A percentile compares a stretch with the other conserved stretches of the same genome.
Evolutionary conservation across 176 grass and related monocot species (phyloP).

Genomic region (Zoysia pacifica): DNA sequence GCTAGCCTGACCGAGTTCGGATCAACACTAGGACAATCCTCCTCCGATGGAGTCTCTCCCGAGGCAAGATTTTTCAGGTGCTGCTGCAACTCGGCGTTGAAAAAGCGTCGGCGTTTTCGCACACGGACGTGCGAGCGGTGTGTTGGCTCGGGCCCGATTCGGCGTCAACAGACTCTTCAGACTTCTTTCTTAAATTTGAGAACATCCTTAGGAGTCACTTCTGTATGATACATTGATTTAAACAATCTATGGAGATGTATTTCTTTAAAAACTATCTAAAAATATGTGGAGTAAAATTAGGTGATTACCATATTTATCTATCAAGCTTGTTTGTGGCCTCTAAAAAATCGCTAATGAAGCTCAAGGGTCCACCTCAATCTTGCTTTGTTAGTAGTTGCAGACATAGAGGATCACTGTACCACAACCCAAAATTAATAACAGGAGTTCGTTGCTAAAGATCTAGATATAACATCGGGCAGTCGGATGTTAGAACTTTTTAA

Average conservation of each 20-base stretch:
- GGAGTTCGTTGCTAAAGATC: too few relatives aligned
- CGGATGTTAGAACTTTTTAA: too few relatives aligned
- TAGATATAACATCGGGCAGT: too few relatives aligned
- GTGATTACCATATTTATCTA: constrained; percentile 54
- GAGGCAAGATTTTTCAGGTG: too few relatives aligned
- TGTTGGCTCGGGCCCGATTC: too few relatives aligned
- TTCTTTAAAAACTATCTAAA: neutral
- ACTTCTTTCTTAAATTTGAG: constrained; percentile 92
- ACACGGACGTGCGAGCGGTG: too few relatives aligned
- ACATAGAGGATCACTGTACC: constrained; percentile 13
- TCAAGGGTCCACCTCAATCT: constrained; percentile 87
- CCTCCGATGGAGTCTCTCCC: too few relatives aligned
- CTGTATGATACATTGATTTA: constrained; percentile 47
- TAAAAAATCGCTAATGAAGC: constrained; percentile 83
- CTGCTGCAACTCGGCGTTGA: too few relatives aligned
- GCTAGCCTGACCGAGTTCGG: too few relatives aligned
- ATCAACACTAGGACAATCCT: too few relatives aligned
- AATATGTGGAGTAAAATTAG: constrained; percentile 11
- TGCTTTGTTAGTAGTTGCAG: constrained; percentile 60
- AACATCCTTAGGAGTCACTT: constrained; percentile 91
- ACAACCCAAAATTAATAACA: too few relatives aligned
- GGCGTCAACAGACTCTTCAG: constrained; percentile 57
- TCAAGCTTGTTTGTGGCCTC: constrained; percentile 80
- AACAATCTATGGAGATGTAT: constrained; percentile 31
- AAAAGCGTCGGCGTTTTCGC: too few relatives aligned